Conservation (phyloP, 2,329 filamentous ascomycete genomes). For the Alternaria brassicae region DNA sequence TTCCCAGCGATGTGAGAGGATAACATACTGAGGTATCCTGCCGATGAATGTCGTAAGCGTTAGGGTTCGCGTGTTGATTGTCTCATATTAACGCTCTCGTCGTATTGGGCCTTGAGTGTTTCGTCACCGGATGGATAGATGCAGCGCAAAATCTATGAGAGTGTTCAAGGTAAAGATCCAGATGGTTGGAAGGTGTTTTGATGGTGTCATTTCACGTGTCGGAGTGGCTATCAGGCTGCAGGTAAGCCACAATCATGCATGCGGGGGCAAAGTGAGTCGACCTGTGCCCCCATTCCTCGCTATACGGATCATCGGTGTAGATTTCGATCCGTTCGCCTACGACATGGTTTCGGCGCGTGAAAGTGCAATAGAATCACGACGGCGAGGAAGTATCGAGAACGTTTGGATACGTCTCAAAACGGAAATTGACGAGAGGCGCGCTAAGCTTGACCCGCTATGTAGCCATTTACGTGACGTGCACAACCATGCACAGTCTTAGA, state of each 20-base stretch:
- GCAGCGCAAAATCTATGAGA: not conserved
- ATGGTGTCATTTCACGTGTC: not conserved
- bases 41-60: not conserved
- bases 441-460: too few species aligned
- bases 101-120: not conserved
- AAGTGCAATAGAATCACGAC: not conserved
- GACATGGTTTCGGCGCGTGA: too few species aligned
- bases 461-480: too few species aligned
- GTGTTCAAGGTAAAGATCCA: too few species aligned
- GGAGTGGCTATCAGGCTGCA: not conserved
- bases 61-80: not conserved
- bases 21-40: constrained; percentile 17
- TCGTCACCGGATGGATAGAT: not conserved
- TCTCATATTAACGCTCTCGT: not conserved
- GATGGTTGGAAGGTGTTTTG: not conserved
- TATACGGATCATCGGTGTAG: not conserved
- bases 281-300: not conserved
- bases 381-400: too few species aligned
- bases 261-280: not conserved
- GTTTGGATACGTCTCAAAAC: too few species aligned
- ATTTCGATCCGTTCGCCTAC: not conserved
- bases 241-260: not conserved
- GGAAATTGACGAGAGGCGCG: too few species aligned
- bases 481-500: too few species aligned
- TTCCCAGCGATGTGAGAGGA: constrained; percentile 24